A percentile compares a stretch with the other conserved stretches of the same genome.
These are phyloP conservation scores for Microbotryum silenes-acaulis DNA, from an alignment of 1,284 basidiomycete species.

Conservation along the genomic window DNA sequence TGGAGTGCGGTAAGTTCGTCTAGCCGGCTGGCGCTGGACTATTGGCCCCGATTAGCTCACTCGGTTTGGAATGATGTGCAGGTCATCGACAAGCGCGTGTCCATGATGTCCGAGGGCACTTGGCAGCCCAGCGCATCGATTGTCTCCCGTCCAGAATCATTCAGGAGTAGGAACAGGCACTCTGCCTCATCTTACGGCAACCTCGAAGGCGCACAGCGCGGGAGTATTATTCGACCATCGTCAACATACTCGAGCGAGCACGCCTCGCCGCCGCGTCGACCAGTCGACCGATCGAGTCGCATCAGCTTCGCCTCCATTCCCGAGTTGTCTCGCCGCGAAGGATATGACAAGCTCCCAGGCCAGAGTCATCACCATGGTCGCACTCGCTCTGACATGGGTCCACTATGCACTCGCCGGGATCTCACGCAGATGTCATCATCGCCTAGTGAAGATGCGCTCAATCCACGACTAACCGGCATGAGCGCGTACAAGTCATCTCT, in stretches of 20 bases:
- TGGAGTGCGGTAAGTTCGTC: constrained; percentile 20
- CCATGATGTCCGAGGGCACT: constrained; percentile 32
- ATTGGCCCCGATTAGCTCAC: background rate
- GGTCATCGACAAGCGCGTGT: constrained; percentile 32
- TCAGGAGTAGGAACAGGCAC: constrained; percentile 6
- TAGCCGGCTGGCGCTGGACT: too few species aligned
- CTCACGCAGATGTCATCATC: too few species aligned
- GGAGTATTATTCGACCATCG: constrained; percentile 15
- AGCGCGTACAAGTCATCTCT: too few species aligned
- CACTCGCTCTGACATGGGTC: too few species aligned
- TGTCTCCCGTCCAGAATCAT: constrained; percentile 14
- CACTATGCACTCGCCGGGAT: too few species aligned
- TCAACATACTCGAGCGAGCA: constrained; percentile 12
- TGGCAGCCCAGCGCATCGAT: constrained; percentile 27
- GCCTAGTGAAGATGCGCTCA: too few species aligned
- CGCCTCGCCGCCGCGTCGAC: constrained; percentile 14
- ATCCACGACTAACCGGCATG: too few species aligned
- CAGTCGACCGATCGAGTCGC: too few species aligned
- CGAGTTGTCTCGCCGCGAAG: too few species aligned
- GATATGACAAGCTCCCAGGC: too few species aligned
- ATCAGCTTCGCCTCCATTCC: too few species aligned
- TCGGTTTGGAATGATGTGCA: background rate
- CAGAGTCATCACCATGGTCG: too few species aligned
- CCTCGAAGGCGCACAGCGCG: constrained; percentile 1
- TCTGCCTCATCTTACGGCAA: constrained; percentile 14